A percentile compares a stretch with the other conserved stretches of the same genome.
Evolutionary conservation across 148 eudicot genomes (phyloP).

Genomic region (Hydrangea macrophylla): DNA sequence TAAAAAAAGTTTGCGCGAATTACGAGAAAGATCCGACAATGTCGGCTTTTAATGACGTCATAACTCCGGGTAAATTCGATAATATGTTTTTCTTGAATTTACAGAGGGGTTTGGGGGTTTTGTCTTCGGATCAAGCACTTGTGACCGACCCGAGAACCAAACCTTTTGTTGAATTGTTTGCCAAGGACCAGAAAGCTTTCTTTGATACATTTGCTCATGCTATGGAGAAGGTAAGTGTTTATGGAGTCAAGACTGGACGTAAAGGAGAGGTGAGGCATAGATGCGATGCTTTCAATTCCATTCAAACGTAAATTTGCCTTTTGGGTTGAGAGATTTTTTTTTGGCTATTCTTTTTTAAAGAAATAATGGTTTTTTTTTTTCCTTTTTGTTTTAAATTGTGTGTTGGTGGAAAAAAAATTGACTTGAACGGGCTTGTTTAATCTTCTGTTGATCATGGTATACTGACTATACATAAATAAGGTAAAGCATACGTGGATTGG

Average conservation of each 20-base stretch:
- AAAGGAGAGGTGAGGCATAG: not conserved
- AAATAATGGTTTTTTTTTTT: too few relatives aligned
- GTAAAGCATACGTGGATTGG: too few relatives aligned
- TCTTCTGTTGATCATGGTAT: too few relatives aligned
- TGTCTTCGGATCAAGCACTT: not conserved
- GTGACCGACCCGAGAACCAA: not conserved
- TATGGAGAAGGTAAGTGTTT: not conserved
- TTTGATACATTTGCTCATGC: not conserved
- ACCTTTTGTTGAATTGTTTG: not conserved
- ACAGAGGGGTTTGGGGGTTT: not conserved
- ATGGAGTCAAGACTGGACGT: not conserved
- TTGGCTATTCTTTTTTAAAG: too few relatives aligned
- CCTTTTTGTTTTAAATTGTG: too few relatives aligned
- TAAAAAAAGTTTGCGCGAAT: not conserved
- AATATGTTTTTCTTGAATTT: not conserved
- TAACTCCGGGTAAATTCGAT: constrained; percentile 2
- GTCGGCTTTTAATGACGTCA: constrained; percentile 2
- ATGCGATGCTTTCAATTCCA: not conserved
- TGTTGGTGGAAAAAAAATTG: not conserved
- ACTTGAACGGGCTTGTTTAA: not conserved
- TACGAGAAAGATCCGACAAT: not conserved
- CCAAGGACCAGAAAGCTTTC: not conserved
- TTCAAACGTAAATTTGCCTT: not conserved
- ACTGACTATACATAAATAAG: too few relatives aligned
- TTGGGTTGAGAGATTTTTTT: too few relatives aligned